Base-by-base conservation (phyloP, 345 rosid species). In the Arabis alpina region DNA sequence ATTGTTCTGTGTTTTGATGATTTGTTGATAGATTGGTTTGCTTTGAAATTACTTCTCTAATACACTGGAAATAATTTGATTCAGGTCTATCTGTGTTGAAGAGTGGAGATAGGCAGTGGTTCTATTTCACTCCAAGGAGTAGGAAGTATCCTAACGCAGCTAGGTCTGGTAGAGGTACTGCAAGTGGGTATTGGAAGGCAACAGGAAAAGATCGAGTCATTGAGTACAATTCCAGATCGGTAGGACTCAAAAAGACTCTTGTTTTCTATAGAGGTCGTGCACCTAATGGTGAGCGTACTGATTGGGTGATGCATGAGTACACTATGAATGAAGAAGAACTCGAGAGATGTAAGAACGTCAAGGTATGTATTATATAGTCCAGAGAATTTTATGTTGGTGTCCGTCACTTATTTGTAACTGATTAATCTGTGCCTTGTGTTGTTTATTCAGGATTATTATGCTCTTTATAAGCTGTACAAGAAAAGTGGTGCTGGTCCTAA, bases 261-360 rank as follows among this genome's bases (percentile, higher is more conserved):
- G 95, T 93, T 64, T 91, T 87, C 77, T 87, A 93, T 24, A 80
- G 77, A 70, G 97, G 98, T 14, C 89, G 91, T 5, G 94, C 98
- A 10, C 98, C 97, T 9, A 80, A 1, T 56, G 98, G 98, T 49
- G 78, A 82, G 30, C 80, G 98, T 3, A 91, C 96, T 58, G 95
- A 93, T 71, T 93, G 98, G 98, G 98, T 93, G 63, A 93, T 93
- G 98, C 97, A 93, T 12, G 98, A 93, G 72, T 93, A 93, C 50
- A 85, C 95, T 0, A 60, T 93, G 66, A 91, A 91, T 64, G 98
- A 93, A 77, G 91, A 84, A 41, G 98, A 93, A 49, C 90, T 93
- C 2, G 86, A 80, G 53, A 85, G 94, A 67, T 91, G 95, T 73
- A 81, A 77, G 67, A 91, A 87, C 54, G 76, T 72, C 28, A 72